phyloP scores from a whole-genome alignment of 495 filamentous ascomycete species.

The Thozetella sp. region DNA sequence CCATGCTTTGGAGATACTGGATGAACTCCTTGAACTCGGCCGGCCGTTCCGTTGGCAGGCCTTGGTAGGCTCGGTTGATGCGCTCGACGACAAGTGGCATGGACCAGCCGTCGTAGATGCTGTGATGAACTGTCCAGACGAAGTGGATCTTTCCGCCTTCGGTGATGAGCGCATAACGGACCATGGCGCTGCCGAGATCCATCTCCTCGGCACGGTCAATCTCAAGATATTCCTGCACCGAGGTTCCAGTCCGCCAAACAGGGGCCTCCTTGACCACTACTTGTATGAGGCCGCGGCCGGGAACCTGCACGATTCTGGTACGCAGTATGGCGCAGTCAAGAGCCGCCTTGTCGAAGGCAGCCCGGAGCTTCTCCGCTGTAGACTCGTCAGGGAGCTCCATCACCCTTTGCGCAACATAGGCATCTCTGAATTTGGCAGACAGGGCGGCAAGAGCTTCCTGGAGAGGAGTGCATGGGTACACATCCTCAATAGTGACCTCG shows the following conservation, averaged over 20 bases:
- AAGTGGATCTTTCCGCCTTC: conserved; percentile 42
- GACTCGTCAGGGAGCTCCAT: conserved; percentile 30
- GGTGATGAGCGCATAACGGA: conserved; percentile 54
- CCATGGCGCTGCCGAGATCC: conserved; percentile 55
- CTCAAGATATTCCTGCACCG: conserved; percentile 47
- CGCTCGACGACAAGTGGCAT: conserved; percentile 57
- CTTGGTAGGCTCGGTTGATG: conserved; percentile 42
- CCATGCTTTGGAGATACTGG: conserved; percentile 36
- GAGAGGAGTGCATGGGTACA: conserved; percentile 70
- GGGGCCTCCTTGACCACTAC: conserved; percentile 55
- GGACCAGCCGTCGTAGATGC: conserved; percentile 71
- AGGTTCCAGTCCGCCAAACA: conserved; percentile 41
- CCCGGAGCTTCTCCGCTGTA: conserved; percentile 37
- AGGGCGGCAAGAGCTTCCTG: conserved; percentile 71
- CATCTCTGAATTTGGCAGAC: conserved; percentile 55
- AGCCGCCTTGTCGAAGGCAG: conserved; percentile 51
- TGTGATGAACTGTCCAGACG: conserved; percentile 67
- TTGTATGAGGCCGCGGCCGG: conserved; percentile 56
- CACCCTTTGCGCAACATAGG: conserved; percentile 58
- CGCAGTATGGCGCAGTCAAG: conserved; percentile 55
- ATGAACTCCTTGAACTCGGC: conserved; percentile 47
- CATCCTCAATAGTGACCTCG: conserved; percentile 49
- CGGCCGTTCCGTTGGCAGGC: conserved; percentile 38
- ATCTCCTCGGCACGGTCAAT: conserved; percentile 43
- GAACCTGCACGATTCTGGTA: conserved; percentile 60